A percentile compares a stretch with the other conserved stretches of the same genome.
These are phyloP conservation scores for Neonectria hederae DNA, from an alignment of 2,329 filamentous ascomycete species.

Conservation along the genomic window DNA sequence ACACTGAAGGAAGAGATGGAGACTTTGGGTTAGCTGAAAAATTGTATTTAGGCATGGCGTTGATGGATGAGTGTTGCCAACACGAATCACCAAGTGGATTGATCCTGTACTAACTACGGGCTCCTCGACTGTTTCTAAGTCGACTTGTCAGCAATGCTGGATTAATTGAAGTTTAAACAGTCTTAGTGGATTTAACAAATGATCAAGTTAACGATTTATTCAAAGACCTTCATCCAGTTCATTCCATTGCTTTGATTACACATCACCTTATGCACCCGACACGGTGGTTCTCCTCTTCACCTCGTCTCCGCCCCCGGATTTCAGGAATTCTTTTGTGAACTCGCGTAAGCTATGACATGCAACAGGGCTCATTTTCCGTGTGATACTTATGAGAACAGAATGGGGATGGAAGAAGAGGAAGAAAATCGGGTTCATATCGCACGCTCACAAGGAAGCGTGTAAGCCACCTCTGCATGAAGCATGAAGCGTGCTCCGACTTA, in stretches of 20 bases:
- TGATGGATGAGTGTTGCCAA: background rate
- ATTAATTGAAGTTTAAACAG: too few species aligned
- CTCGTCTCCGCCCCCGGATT: slow-evolving; percentile 8
- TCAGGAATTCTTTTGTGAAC: background rate
- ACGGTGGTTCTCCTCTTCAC: background rate
- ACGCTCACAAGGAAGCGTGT: background rate
- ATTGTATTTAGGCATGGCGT: background rate
- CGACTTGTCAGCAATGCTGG: background rate
- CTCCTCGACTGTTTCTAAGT: background rate
- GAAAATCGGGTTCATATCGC: background rate
- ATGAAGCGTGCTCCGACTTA: background rate
- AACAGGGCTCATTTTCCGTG: background rate
- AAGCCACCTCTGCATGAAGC: background rate
- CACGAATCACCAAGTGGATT: background rate
- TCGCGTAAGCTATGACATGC: slow-evolving; percentile 11
- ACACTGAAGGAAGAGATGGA: background rate
- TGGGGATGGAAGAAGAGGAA: background rate
- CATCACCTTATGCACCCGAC: slow-evolving; percentile 11
- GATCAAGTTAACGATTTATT: too few species aligned
- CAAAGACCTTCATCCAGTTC: background rate
- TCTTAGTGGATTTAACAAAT: too few species aligned
- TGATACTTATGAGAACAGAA: background rate
- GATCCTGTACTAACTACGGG: background rate
- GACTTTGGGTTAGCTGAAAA: background rate
- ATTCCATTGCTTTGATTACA: background rate